Evolutionary conservation across 1,139 yeast genomes (phyloP).

Genomic region (Nakaseomyces sp.): DNA sequence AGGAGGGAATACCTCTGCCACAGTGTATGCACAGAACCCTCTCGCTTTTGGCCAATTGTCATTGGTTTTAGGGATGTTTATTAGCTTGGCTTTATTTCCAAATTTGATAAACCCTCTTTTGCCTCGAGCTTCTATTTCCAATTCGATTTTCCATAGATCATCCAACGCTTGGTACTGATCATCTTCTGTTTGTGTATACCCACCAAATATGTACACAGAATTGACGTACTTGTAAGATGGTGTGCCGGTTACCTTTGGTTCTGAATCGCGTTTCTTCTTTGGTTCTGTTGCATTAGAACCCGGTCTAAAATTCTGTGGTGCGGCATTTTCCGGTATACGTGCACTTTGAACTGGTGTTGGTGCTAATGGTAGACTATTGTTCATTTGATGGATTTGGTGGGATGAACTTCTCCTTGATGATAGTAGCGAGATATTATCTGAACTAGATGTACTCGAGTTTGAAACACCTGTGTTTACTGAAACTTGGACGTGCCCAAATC

Average conservation of each 20-base stretch:
- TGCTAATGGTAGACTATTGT: background rate
- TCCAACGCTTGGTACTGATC: slow-evolving; percentile 35
- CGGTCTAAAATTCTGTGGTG: background rate
- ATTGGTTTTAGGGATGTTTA: slow-evolving; percentile 21
- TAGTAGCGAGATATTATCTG: background rate
- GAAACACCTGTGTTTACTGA: slow-evolving; percentile 18
- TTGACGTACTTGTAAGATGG: slow-evolving; percentile 9
- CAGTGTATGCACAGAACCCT: slow-evolving; percentile 31
- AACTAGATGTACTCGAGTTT: slow-evolving; percentile 6
- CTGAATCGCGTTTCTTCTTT: background rate
- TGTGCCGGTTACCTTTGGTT: background rate
- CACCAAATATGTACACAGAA: slow-evolving; percentile 38
- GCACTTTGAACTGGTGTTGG: slow-evolving; percentile 4
- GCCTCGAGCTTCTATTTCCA: slow-evolving; percentile 33
- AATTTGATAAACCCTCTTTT: slow-evolving; percentile 31
- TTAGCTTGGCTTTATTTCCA: slow-evolving; percentile 31
- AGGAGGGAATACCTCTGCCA: slow-evolving; percentile 16
- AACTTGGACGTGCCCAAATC: slow-evolving; percentile 40
- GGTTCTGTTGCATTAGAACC: background rate
- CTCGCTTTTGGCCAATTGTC: slow-evolving; percentile 31
- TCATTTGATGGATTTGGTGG: slow-evolving; percentile 1
- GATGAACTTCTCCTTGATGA: slow-evolving; percentile 4
- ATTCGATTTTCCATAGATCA: slow-evolving; percentile 42
- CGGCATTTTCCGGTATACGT: background rate
- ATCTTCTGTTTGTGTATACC: slow-evolving; percentile 31